These are phyloP conservation scores for Capsicum rhomboideum DNA, from an alignment of 257 asterid genomes.

Conservation along the genomic window DNA sequence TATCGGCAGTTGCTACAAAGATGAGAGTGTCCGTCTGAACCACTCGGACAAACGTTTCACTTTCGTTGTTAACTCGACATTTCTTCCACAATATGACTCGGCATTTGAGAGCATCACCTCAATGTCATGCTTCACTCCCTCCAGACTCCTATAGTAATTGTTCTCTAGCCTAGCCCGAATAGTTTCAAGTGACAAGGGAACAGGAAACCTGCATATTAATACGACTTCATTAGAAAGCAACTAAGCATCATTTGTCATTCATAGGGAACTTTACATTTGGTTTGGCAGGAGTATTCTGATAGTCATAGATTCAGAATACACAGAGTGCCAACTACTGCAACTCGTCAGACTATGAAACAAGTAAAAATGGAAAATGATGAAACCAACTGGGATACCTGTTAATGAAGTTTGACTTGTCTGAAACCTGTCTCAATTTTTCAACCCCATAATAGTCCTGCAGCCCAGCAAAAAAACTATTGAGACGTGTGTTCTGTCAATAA, in stretches of 20 bases:
- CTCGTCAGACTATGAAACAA: background rate
- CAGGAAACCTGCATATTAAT: constrained; percentile 67
- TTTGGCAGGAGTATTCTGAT: background rate
- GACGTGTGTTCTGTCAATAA: background rate
- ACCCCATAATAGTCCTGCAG: constrained; percentile 85
- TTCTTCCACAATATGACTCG: constrained; percentile 50
- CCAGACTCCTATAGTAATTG: constrained; percentile 79
- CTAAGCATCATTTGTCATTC: background rate
- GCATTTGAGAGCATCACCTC: constrained; percentile 73
- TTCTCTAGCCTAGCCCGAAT: constrained; percentile 65
- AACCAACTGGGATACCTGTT: constrained; percentile 43
- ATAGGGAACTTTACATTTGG: background rate
- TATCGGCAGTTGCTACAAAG: constrained; percentile 31
- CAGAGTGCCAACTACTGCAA: background rate
- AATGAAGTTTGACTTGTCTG: constrained; percentile 56
- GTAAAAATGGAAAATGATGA: background rate
- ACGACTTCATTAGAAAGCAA: background rate
- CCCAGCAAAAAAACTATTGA: background rate
- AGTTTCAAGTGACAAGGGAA: constrained; percentile 69
- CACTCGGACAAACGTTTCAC: constrained; percentile 61
- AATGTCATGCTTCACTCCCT: constrained; percentile 69
- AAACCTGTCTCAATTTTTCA: constrained; percentile 58
- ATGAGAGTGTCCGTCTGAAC: constrained; percentile 46
- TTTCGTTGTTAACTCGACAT: constrained; percentile 41
- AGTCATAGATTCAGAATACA: background rate